Evolutionary conservation across 768 basidiomycete species (phyloP), one percentile per base, ranked within the genome.

Genomic region (Mycena olivaceomarginata): DNA sequence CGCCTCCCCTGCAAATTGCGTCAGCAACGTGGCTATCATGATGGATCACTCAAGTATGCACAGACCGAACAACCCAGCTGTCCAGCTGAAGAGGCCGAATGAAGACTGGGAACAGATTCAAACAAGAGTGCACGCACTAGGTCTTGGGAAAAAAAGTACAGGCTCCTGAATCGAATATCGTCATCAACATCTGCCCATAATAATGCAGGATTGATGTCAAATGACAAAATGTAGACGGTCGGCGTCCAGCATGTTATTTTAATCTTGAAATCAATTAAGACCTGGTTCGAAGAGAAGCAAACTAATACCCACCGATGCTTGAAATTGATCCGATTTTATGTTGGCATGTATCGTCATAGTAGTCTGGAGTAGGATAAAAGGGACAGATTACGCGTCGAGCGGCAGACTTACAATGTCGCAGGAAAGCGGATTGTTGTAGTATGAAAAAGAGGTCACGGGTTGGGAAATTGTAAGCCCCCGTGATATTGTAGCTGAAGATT

Each of bases 401-500:
- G 3, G 31, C 31, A 1, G 31, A 31, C 31, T 31, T 31, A 31
- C 31, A 31, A 60, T 31, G 37, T n/a, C 31, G 3, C 31, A 31
- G 2, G 31, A 31, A 31, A 31, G 31, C n/a, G 59, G 59, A 60
- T 60, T 60, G 59, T 60, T 60, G 15, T 60, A 60, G 31, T 60
- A 60, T 9, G 31, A 4, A 60, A 60, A 60, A 11, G 59, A 60
- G 59, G 59, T 1, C 59, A 60, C 59, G 9, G 59, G 59, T 60
- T 60, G 59, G n/a, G 31, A 60, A 46, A 18, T 60, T 31, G 59
- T 60, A 60, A 31, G 59, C 59, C 59, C 9, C 59, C 59, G 37
- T 7, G 59, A 60, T 60, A 25, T 2, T 2, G 59, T 60, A 60
- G 59, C 31, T 37, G 15, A 41, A 60, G n/a, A 60, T 25, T 39